Base-by-base conservation (phyloP, 257 asterid species). In the Echites panduratus region DNA sequence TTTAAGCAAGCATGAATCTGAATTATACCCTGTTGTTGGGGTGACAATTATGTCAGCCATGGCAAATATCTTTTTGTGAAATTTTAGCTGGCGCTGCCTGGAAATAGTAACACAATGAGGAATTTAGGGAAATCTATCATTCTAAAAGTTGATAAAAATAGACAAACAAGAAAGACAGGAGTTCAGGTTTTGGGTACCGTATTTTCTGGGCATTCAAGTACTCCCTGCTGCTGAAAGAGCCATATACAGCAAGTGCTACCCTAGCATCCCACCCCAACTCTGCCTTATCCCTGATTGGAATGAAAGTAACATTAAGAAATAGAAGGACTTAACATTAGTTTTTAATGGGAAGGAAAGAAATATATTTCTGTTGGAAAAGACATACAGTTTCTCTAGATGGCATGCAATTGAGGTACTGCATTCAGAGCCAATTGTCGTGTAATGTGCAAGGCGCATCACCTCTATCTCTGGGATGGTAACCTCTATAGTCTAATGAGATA, bases 191-290 rank as follows among this genome's bases (percentile, higher is more conserved):
- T 29, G 2, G 40, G 69, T 68, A 88, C 98, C 98, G 80, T 22
- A 91, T 84, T 80, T 72, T 87, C 80, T 93, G 98, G 7, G 98
- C 98, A 70, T 91, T 93, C 9, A 93, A 47, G 73, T 93, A 93
- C 77, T 93, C 98, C 22, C 80, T 84, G 88, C 98, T 93, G 81
- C 84, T 66, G 80, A 93, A 91, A 17, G 96, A 74, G 59, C 90
- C 79, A 68, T 91, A 91, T 1, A 87, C 84, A 24, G 93, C 74
- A 57, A 93, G 91, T 50, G 89, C 96, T 49, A 93, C 94, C 67
- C 96, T 85, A 9, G 90, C 93, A 76, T 93, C 98, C 92, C 96
- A 88, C n/a, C 98, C 98, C 44, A 87, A 22, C 75, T 89, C 96
- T 38, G 72, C 76, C 79, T 70, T 82, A 17, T 81, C 76, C 82